Base-by-base conservation (phyloP, 2,329 filamentous ascomycete genomes). In the Rutstroemia sp. region DNA sequence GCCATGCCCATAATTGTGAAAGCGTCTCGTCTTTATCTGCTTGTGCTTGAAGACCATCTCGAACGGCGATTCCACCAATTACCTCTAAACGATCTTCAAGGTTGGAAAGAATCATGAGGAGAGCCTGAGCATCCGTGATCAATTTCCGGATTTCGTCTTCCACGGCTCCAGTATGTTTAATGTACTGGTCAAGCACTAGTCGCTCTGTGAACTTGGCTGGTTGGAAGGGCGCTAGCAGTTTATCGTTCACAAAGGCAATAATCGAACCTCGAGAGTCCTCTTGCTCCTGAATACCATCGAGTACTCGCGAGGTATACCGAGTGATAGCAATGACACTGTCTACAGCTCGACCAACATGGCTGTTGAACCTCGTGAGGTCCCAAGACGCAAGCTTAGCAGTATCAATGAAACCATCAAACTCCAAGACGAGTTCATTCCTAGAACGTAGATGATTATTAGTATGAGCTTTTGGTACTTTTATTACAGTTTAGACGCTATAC, bases 321-420 rank as follows among this genome's bases (percentile, higher is more conserved):
- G 89, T 91, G 56, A 87, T 89, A 60, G 78, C 80, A 58, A 92
- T 84, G 50, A 92, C 83, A 38, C 81, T 81, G 65, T 92, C 88
- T 38, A 92, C 83, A 1, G 86, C 84, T 10, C 82, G 78, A 4
- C 87, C 87, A 61, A 92, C 85, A 63, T 87, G 84, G 0, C 81
- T 83, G 71, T 92, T 92, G 77, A 92, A 94, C 57, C 78, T 80
- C 59, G 86, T 84, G 4, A 94, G 76, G 56, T 88, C 83, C 46
- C 78, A 76, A 4, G 86, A 82, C 1, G 86, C 83, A 48, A 78
- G 76, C 3, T 82, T 76, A 2, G 86, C 84, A 0, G 81, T 83
- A 9, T 86, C 82, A 62, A 94, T 82, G 70, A 92, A 95, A 50
- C 81, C 81, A 60, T 87, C 81, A 56, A 95, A 87, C 68, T 92